Evolutionary conservation across 1,284 basidiomycete species (phyloP).

Genomic region (Ceratobasidium sp.): DNA sequence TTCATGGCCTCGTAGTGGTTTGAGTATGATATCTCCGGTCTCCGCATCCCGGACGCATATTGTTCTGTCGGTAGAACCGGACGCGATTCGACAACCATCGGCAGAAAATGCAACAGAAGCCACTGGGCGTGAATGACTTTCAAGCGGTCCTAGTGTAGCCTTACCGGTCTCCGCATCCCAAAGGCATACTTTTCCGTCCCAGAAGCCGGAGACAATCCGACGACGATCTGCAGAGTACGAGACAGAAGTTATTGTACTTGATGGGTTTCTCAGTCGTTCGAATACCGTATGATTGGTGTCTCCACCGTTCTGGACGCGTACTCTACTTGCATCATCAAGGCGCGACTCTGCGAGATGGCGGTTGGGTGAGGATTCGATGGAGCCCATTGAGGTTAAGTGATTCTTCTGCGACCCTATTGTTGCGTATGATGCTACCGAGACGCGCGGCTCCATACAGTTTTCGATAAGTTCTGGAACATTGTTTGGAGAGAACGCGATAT

Average conservation of each 20-base stretch:
- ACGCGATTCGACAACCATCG: not conserved
- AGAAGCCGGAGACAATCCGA: slow-evolving; percentile 23
- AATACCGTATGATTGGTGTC: not conserved
- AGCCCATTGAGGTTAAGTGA: not conserved
- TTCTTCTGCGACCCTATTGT: too few species aligned
- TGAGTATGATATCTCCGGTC: too few species aligned
- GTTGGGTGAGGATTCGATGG: not conserved
- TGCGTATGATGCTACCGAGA: too few species aligned
- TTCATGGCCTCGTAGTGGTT: too few species aligned
- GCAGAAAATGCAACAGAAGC: slow-evolving; percentile 1
- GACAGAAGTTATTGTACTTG: not conserved
- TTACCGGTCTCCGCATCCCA: slow-evolving; percentile 1
- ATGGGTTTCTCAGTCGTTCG: slow-evolving; percentile 13
- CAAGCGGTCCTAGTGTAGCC: not conserved
- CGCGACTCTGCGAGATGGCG: too few species aligned
- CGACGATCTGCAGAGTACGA: slow-evolving; percentile 23
- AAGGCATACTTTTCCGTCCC: slow-evolving; percentile 16
- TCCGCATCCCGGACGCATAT: not conserved
- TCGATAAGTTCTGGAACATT: too few species aligned
- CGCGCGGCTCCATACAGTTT: too few species aligned
- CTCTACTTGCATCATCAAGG: too few species aligned
- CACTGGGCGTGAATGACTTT: not conserved
- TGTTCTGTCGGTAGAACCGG: not conserved
- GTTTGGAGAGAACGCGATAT: slow-evolving; percentile 38
- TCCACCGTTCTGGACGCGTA: slow-evolving; percentile 29